Conservation (phyloP, 495 filamentous ascomycete species). For the Penicillium dipodomyicola region DNA sequence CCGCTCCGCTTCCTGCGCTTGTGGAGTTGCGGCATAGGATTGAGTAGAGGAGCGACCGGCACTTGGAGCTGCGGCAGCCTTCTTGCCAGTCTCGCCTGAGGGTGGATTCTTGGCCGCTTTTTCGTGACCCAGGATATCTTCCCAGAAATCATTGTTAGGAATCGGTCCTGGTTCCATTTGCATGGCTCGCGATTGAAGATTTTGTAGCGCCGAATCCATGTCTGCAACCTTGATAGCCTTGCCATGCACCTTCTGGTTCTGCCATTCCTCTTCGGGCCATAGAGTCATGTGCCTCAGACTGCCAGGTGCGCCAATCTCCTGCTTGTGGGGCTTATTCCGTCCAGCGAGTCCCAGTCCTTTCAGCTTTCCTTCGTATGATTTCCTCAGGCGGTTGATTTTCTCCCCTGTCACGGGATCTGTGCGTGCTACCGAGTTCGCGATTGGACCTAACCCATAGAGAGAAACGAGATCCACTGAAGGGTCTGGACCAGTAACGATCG, state of each 20-base stretch:
- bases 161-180: slow-evolving; percentile 55
- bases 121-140: slow-evolving; percentile 58
- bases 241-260: slow-evolving; percentile 59
- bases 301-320: slow-evolving; percentile 41
- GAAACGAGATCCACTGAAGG: slow-evolving; percentile 61
- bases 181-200: slow-evolving; percentile 52
- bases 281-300: slow-evolving; percentile 44
- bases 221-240: slow-evolving; percentile 53
- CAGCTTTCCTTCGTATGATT: slow-evolving; percentile 71
- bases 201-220: slow-evolving; percentile 43
- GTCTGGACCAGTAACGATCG: slow-evolving; percentile 53
- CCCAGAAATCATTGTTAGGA: slow-evolving; percentile 58
- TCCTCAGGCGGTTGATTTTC: slow-evolving; percentile 71
- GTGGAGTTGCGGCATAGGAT: slow-evolving; percentile 32
- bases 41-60: slow-evolving; percentile 28
- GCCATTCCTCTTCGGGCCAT: slow-evolving; percentile 68
- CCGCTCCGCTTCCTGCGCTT: slow-evolving; percentile 42
- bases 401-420: slow-evolving; percentile 62
- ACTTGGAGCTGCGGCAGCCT: slow-evolving; percentile 34
- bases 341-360: slow-evolving; percentile 61
- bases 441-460: slow-evolving; percentile 56
- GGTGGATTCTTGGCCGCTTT: slow-evolving; percentile 43
- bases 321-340: slow-evolving; percentile 57
- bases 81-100: slow-evolving; percentile 35
- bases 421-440: slow-evolving; percentile 64